phyloP scores from a whole-genome alignment of 208 protist species.

The Leishmania guyanensis region DNA sequence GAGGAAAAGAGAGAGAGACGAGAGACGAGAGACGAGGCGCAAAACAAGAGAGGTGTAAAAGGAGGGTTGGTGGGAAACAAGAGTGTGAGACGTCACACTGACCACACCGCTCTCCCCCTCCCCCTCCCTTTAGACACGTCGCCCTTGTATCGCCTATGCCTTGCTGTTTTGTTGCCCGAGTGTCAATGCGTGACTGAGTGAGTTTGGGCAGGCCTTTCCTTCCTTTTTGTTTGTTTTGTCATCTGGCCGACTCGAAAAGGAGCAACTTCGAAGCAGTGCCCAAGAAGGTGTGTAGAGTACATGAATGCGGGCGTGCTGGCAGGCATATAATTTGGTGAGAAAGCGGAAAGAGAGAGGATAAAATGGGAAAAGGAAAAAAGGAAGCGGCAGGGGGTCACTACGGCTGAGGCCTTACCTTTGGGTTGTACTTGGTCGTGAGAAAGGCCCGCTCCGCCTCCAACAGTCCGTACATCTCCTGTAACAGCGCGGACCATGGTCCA shows the following conservation, averaged over 20 bases:
- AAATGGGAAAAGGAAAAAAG: not conserved
- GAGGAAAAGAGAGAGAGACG: not conserved
- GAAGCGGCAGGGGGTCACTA: not conserved
- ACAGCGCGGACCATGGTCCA: conserved; percentile 50
- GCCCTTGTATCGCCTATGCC: not conserved
- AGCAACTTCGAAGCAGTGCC: not conserved
- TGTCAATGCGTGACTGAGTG: not conserved
- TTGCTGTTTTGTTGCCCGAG: not conserved
- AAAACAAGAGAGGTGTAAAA: not conserved
- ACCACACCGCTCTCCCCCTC: not conserved
- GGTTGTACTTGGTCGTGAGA: conserved; percentile 57
- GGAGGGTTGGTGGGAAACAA: not conserved
- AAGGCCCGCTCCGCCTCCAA: conserved; percentile 51
- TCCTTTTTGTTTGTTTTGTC: not conserved
- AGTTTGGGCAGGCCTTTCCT: not conserved
- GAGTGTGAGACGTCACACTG: not conserved
- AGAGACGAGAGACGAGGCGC: not conserved
- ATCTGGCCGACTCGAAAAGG: too few relatives aligned
- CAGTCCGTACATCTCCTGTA: conserved; percentile 63
- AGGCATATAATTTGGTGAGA: too few relatives aligned
- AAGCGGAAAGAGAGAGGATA: not conserved
- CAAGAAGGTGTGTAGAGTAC: not conserved
- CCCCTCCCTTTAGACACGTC: not conserved
- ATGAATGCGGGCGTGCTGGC: not conserved
- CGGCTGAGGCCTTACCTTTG: not conserved